Conservation (phyloP, 2,329 filamentous ascomycete genomes). For the Neonectria coccinea region DNA sequence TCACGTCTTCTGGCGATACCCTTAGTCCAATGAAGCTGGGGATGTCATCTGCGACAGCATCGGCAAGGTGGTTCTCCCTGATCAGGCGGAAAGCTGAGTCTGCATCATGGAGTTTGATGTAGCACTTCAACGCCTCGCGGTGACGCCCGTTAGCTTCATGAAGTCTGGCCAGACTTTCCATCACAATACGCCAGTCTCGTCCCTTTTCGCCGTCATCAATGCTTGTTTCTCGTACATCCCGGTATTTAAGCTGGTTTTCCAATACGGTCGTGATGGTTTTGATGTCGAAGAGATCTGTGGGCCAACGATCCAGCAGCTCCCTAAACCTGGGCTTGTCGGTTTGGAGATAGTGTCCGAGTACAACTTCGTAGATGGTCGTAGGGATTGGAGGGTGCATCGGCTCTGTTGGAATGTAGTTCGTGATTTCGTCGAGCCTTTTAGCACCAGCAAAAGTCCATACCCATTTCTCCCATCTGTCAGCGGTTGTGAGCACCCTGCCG, state of each 20-base stretch:
- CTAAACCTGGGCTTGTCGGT: constrained; percentile 80
- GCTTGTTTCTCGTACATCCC: constrained; percentile 80
- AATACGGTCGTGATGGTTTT: constrained; percentile 80
- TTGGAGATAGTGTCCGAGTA: constrained; percentile 89
- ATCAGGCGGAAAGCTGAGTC: constrained; percentile 90
- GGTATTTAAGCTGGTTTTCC: constrained; percentile 83
- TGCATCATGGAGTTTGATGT: constrained; percentile 91
- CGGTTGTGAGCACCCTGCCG: constrained; percentile 82
- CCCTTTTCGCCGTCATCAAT: constrained; percentile 78
- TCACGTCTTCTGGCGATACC: constrained; percentile 78
- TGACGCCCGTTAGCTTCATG: constrained; percentile 85
- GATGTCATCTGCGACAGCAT: constrained; percentile 90
- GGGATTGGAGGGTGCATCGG: constrained; percentile 84
- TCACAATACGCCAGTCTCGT: constrained; percentile 89
- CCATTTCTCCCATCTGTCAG: constrained; percentile 94
- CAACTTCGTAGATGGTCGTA: constrained; percentile 85
- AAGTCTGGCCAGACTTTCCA: constrained; percentile 85
- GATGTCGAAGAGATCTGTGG: constrained; percentile 85
- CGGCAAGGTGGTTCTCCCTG: constrained; percentile 87
- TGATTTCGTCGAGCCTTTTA: constrained; percentile 90
- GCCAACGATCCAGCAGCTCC: constrained; percentile 85
- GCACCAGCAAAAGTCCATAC: constrained; percentile 91
- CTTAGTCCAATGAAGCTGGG: constrained; percentile 87
- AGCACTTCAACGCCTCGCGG: constrained; percentile 86
- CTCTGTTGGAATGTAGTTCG: constrained; percentile 81